phyloP scores from a whole-genome alignment of 208 protist species.

The Leishmania lainsoni region DNA sequence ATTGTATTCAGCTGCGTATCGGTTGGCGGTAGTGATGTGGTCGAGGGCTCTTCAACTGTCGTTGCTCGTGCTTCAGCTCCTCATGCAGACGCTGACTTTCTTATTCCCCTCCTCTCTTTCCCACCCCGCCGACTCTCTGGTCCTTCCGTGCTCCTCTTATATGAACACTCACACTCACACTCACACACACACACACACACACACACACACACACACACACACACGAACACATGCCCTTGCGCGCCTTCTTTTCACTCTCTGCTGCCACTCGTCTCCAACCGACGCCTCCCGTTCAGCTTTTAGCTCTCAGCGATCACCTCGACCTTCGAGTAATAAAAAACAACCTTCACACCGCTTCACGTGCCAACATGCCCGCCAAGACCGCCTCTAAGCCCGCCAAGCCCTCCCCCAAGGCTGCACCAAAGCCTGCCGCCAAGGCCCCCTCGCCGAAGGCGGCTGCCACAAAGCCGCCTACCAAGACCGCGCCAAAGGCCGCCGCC shows the following conservation, averaged over 20 bases:
- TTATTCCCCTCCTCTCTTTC: background rate
- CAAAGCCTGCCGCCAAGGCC: conserved; percentile 50
- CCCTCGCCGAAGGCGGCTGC: conserved; percentile 47
- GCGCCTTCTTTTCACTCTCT: background rate
- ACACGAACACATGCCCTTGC: background rate
- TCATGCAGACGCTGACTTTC: background rate
- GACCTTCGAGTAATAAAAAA: conserved; percentile 87
- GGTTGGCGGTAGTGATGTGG: background rate
- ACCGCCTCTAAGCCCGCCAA: conserved; percentile 45
- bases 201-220: background rate
- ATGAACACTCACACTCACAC: background rate
- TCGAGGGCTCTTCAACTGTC: background rate
- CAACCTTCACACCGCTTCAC: conserved; percentile 19
- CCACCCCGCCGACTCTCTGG: background rate
- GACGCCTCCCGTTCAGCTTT: conserved; percentile 16
- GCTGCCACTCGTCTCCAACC: too few species aligned
- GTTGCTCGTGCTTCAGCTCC: background rate
- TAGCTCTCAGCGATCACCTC: conserved; percentile 57
- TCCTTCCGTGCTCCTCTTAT: background rate
- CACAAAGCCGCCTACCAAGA: conserved; percentile 26
- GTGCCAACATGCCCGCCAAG: conserved; percentile 58
- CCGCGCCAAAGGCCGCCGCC: conserved; percentile 38
- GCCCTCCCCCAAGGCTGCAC: conserved; percentile 49
- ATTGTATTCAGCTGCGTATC: background rate
- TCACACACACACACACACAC: background rate